A percentile compares a stretch with the other conserved stretches of the same genome.
Conservation (phyloP, 208 protist species). For the Trypanosoma vivax region DNA sequence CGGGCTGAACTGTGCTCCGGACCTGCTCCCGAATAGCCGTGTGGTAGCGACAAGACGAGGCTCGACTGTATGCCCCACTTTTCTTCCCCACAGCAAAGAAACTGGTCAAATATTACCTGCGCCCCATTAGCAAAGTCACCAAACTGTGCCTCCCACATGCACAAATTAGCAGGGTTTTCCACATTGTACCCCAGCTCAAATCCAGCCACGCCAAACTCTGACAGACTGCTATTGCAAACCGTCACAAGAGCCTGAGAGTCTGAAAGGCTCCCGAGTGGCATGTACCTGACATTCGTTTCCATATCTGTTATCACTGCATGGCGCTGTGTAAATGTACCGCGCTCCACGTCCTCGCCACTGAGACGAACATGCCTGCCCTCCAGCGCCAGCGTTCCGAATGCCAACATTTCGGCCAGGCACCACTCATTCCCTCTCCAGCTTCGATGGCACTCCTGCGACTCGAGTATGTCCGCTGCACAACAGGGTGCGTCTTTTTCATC, state of each 20-base stretch:
- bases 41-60: slow-evolving; percentile 95
- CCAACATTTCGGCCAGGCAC: slow-evolving; percentile 93
- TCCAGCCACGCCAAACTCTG: slow-evolving; percentile 95
- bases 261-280: slow-evolving; percentile 64
- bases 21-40: slow-evolving; percentile 97
- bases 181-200: slow-evolving; percentile 96
- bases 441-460: slow-evolving; percentile 83
- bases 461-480: slow-evolving; percentile 88
- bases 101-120: slow-evolving; percentile 99
- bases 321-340: slow-evolving; percentile 98
- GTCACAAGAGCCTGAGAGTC: slow-evolving; percentile 80
- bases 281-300: slow-evolving; percentile 86
- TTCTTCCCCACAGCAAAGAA: slow-evolving; percentile 87
- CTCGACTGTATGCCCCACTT: slow-evolving; percentile 96
- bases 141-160: slow-evolving; percentile 99
- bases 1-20: slow-evolving; percentile 97
- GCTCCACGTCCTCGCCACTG: slow-evolving; percentile 96
- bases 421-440: slow-evolving; percentile 86
- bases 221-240: slow-evolving; percentile 94
- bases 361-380: slow-evolving; percentile 93
- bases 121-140: slow-evolving; percentile 99
- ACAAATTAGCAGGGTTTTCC: slow-evolving; percentile 91
- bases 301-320: slow-evolving; percentile 95
- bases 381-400: slow-evolving; percentile 89
- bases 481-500: slow-evolving; percentile 82